phyloP scores from a whole-genome alignment of 192 early-diverging fungal species.

The Backusella circina region DNA sequence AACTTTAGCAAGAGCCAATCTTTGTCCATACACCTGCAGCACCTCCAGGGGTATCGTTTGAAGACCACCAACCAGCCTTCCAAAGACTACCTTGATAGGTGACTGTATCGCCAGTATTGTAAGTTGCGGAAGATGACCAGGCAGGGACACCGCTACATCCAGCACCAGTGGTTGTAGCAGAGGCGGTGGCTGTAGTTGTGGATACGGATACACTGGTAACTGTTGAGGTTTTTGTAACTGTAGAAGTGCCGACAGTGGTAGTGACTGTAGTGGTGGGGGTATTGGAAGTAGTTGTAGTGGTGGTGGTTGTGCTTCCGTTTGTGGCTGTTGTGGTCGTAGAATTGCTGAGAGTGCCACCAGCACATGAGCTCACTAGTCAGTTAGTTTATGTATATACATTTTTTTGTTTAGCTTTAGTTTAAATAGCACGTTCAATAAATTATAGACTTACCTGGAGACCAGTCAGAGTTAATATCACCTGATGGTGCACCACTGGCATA shows the following conservation, averaged over 20 bases:
- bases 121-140: conserved; percentile 27
- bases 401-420: neutral
- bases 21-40: conserved; percentile 32
- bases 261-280: neutral
- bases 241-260: neutral
- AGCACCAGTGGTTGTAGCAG: neutral
- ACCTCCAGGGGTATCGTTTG: conserved; percentile 36
- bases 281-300: conserved; percentile 13
- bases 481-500: conserved; percentile 27
- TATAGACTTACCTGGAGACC: conserved; percentile 24
- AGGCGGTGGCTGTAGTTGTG: neutral
- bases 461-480: conserved; percentile 31
- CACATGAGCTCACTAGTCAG: conserved; percentile 32
- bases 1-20: conserved; percentile 15
- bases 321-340: conserved; percentile 4
- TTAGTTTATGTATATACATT: neutral
- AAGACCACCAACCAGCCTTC: conserved; percentile 43
- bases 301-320: conserved; percentile 9
- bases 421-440: neutral
- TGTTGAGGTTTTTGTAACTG: neutral
- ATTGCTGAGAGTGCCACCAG: conserved; percentile 14
- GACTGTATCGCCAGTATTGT: conserved; percentile 31
- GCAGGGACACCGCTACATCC: neutral
- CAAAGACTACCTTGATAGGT: conserved; percentile 33
- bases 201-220: neutral